Evolutionary conservation across 2,329 filamentous ascomycete species (phyloP).

Genomic region (Hirsutella thompsonii): DNA sequence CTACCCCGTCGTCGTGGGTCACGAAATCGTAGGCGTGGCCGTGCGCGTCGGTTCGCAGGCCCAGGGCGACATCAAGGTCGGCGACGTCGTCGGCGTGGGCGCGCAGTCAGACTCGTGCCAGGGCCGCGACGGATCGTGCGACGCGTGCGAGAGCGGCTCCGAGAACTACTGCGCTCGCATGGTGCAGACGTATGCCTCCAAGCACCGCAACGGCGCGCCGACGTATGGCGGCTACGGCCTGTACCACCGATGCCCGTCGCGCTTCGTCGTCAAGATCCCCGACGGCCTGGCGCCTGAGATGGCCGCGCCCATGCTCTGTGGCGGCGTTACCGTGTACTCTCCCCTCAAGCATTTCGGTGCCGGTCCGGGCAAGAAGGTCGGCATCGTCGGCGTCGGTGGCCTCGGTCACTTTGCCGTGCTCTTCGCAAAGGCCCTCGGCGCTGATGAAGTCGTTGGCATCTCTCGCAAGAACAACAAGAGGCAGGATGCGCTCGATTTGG

Average conservation of each 20-base stretch:
- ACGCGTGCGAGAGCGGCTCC: slow-evolving; percentile 25
- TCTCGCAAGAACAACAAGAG: slow-evolving; percentile 39
- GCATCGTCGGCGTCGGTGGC: slow-evolving; percentile 54
- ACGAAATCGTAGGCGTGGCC: slow-evolving; percentile 51
- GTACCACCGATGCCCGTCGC: slow-evolving; percentile 20
- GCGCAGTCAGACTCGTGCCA: slow-evolving; percentile 46
- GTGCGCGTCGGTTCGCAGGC: slow-evolving; percentile 38
- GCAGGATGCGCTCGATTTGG: slow-evolving; percentile 41
- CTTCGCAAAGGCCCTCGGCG: slow-evolving; percentile 54
- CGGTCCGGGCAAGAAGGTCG: slow-evolving; percentile 55
- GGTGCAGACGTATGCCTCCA: slow-evolving; percentile 39
- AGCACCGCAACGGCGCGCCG: slow-evolving; percentile 14
- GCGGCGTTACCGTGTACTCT: slow-evolving; percentile 53
- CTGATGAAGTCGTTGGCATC: slow-evolving; percentile 48
- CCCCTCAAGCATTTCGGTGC: slow-evolving; percentile 50
- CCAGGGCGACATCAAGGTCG: slow-evolving; percentile 36
- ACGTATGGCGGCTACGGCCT: slow-evolving; percentile 35
- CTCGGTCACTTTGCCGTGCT: slow-evolving; percentile 57
- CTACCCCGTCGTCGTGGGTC: slow-evolving; percentile 42
- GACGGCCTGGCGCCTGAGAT: slow-evolving; percentile 24
- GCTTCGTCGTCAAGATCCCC: slow-evolving; percentile 39
- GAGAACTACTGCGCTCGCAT: slow-evolving; percentile 28
- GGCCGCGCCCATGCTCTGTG: slow-evolving; percentile 56
- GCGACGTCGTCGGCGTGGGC: slow-evolving; percentile 51
- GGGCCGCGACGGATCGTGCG: slow-evolving; percentile 22